These are phyloP conservation scores for Penicillium sp. DNA, from an alignment of 2,329 filamentous ascomycete genomes.

Conservation along the genomic window DNA sequence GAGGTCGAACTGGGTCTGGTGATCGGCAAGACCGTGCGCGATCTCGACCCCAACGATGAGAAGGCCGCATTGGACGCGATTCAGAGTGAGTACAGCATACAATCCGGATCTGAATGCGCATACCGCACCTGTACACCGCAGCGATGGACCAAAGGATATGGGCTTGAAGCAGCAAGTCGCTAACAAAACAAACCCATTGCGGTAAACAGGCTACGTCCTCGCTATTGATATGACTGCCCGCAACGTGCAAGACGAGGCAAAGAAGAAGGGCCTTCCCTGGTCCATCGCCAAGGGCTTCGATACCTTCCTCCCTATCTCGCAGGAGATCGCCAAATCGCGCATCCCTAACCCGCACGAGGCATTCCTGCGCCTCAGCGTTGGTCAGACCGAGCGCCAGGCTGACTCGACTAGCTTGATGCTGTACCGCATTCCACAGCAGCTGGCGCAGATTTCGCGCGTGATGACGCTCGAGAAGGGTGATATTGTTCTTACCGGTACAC, in stretches of 20 bases:
- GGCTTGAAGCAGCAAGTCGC: not conserved
- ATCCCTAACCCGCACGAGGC: slow-evolving; percentile 87
- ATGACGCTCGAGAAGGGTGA: slow-evolving; percentile 93
- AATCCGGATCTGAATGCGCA: not conserved
- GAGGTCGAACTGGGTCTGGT: slow-evolving; percentile 92
- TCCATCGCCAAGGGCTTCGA: slow-evolving; percentile 96
- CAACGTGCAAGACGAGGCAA: slow-evolving; percentile 93
- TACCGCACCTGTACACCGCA: not conserved
- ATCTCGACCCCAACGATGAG: slow-evolving; percentile 72
- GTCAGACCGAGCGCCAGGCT: slow-evolving; percentile 72
- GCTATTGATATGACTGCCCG: slow-evolving; percentile 97
- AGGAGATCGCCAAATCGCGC: slow-evolving; percentile 73
- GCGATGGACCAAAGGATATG: not conserved
- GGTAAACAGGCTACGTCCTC: slow-evolving; percentile 70
- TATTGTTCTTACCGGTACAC: slow-evolving; percentile 93
- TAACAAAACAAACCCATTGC: not conserved
- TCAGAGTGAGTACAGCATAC: slow-evolving; percentile 55
- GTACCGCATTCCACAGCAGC: slow-evolving; percentile 80
- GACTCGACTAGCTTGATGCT: slow-evolving; percentile 95
- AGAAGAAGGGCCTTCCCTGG: slow-evolving; percentile 96
- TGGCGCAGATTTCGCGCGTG: slow-evolving; percentile 89
- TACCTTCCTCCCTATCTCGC: slow-evolving; percentile 87
- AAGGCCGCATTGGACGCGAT: slow-evolving; percentile 78
- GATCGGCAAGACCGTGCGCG: slow-evolving; percentile 75
- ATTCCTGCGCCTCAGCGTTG: slow-evolving; percentile 82